Evolutionary conservation across 176 grass and related monocot genomes (phyloP).

Genomic region (Typha latifolia): DNA sequence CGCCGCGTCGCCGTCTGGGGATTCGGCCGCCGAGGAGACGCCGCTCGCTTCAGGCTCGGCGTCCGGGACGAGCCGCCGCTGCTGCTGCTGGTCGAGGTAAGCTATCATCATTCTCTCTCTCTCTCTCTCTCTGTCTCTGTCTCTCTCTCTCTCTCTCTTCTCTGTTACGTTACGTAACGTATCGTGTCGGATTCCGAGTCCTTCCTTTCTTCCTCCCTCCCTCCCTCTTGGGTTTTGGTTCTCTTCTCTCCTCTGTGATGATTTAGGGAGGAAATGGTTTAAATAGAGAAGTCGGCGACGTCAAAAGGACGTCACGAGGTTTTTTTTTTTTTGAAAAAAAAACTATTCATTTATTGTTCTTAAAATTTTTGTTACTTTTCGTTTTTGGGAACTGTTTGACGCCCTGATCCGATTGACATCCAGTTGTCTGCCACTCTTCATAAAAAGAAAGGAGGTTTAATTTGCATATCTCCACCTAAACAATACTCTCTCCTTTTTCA

Average conservation of each 20-base stretch:
- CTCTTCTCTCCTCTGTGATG: too few relatives aligned
- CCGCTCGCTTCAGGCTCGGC: conserved; percentile 22
- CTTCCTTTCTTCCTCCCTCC: background rate
- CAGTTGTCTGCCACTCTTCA: background rate
- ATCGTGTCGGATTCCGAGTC: background rate
- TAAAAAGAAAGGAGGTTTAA: conserved; percentile 1
- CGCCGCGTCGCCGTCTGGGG: background rate
- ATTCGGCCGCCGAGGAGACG: background rate
- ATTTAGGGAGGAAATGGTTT: too few relatives aligned
- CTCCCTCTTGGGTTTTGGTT: conserved; percentile 13
- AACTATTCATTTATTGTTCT: background rate
- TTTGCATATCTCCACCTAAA: too few relatives aligned
- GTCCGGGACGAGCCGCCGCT: conserved; percentile 23
- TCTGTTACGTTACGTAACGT: background rate
- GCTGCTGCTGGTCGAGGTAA: conserved; percentile 48
- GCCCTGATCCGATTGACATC: conserved; percentile 1
- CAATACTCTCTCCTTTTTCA: too few relatives aligned
- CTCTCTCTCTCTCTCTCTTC: background rate
- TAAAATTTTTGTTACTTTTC: background rate
- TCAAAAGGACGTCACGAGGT: conserved; percentile 17
- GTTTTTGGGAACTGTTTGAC: background rate
- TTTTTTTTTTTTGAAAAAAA: background rate
- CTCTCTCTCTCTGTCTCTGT: background rate
- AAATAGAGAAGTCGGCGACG: conserved; percentile 21
- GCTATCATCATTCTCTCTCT: conserved; percentile 48